phyloP scores from a whole-genome alignment of 2,329 filamentous ascomycete species.

The Mycosphaerelloides madeirae region DNA sequence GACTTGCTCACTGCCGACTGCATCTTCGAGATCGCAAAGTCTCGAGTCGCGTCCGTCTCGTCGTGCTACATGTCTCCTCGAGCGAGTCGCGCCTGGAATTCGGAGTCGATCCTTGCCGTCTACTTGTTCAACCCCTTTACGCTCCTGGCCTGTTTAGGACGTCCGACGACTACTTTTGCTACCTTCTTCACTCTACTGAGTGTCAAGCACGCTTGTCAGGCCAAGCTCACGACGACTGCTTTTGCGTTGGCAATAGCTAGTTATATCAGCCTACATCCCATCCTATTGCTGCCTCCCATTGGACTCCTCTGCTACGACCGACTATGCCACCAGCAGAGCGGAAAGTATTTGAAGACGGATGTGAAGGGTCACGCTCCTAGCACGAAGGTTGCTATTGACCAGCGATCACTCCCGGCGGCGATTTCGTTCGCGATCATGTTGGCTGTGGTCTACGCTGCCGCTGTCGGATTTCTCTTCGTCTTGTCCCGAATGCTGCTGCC shows the following conservation, averaged over 20 bases:
- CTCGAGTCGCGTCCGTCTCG: constrained; percentile 70
- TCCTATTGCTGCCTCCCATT: constrained; percentile 78
- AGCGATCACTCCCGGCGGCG: constrained; percentile 15
- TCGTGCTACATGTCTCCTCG: constrained; percentile 74
- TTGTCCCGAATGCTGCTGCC: constrained; percentile 70
- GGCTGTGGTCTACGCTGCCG: constrained; percentile 49
- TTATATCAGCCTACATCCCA: constrained; percentile 88
- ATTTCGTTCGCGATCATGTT: constrained; percentile 45
- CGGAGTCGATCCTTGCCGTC: constrained; percentile 70
- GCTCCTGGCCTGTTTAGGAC: constrained; percentile 81
- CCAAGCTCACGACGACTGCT: constrained; percentile 68
- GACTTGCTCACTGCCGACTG: constrained; percentile 80
- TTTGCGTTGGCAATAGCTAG: constrained; percentile 80
- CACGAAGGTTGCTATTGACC: constrained; percentile 18
- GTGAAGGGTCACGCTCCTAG: not conserved
- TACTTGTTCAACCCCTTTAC: constrained; percentile 96
- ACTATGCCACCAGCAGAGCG: constrained; percentile 15
- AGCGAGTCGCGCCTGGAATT: constrained; percentile 68
- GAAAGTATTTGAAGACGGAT: constrained; percentile 5
- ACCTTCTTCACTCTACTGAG: constrained; percentile 83
- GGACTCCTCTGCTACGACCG: constrained; percentile 72
- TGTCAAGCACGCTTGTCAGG: constrained; percentile 72
- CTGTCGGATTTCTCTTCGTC: constrained; percentile 59
- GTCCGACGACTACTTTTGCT: constrained; percentile 83
- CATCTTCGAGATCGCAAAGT: constrained; percentile 72